Evolutionary conservation across 1,139 yeast species (phyloP).

Genomic region (Blastobotrys indianensis): DNA sequence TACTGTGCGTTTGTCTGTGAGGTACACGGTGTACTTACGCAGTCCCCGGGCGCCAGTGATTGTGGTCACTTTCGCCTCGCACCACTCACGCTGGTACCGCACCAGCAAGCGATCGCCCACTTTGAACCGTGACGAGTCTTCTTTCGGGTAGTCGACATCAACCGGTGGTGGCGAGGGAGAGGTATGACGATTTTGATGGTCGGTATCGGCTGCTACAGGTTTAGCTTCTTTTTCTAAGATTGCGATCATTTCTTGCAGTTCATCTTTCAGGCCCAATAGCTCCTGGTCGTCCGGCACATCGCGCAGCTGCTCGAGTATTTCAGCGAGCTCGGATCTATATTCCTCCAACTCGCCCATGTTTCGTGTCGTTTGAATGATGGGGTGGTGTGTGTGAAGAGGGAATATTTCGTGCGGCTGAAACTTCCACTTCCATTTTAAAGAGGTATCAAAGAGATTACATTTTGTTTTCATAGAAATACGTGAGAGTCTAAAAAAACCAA

Average conservation of each 20-base stretch:
- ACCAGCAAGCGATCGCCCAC: slow-evolving; percentile 28
- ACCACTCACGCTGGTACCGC: slow-evolving; percentile 23
- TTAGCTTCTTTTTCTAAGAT: slow-evolving; percentile 21
- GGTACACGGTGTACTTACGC: slow-evolving; percentile 29
- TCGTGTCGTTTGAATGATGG: slow-evolving; percentile 13
- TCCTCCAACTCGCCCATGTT: slow-evolving; percentile 32
- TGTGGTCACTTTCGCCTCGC: slow-evolving; percentile 29
- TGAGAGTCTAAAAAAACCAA: too few relatives aligned
- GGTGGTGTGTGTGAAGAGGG: not conserved
- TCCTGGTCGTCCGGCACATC: slow-evolving; percentile 32
- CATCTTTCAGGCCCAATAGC: slow-evolving; percentile 29
- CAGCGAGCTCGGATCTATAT: slow-evolving; percentile 31
- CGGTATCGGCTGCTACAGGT: not conserved
- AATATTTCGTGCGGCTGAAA: not conserved
- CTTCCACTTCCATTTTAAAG: too few relatives aligned
- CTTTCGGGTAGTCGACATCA: not conserved
- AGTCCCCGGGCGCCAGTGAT: slow-evolving; percentile 28
- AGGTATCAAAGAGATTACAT: too few relatives aligned
- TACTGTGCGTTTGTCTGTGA: slow-evolving; percentile 20
- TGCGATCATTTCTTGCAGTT: slow-evolving; percentile 31
- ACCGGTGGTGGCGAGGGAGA: too few relatives aligned
- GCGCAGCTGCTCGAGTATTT: slow-evolving; percentile 28
- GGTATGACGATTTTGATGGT: not conserved
- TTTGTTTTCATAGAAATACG: too few relatives aligned
- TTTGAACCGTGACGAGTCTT: slow-evolving; percentile 9